A percentile compares a stretch with the other conserved stretches of the same genome.
Conservation (phyloP, 2,329 filamentous ascomycete species). For the Exutisphaerella laricina region DNA sequence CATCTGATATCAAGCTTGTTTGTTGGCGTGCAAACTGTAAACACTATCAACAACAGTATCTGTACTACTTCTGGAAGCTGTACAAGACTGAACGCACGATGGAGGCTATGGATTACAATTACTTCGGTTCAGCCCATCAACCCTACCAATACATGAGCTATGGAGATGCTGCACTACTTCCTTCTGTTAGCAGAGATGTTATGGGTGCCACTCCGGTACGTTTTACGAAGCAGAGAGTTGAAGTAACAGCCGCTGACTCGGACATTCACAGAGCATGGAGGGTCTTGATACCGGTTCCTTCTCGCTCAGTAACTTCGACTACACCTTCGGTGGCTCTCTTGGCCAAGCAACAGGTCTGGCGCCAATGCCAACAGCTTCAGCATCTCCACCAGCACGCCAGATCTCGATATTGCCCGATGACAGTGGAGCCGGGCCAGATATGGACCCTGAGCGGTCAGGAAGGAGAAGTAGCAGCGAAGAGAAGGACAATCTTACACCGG, state of each 20-base stretch:
- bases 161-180: constrained; percentile 35
- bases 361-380: constrained; percentile 21
- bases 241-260: background rate
- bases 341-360: constrained; percentile 13
- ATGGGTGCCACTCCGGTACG: constrained; percentile 35
- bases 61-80: no score
- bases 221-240: background rate
- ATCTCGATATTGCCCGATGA: constrained; percentile 31
- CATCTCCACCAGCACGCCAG: constrained; percentile 24
- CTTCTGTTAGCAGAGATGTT: constrained; percentile 35
- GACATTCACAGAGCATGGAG: constrained; percentile 24
- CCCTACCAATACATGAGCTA: constrained; percentile 44
- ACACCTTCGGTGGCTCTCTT: constrained; percentile 12
- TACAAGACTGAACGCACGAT: no score
- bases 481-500: constrained; percentile 43
- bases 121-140: constrained; percentile 42
- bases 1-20: background rate
- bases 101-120: constrained; percentile 53
- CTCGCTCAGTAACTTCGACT: constrained; percentile 8
- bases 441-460: constrained; percentile 28
- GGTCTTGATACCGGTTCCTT: constrained; percentile 22
- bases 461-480: constrained; percentile 44
- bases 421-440: constrained; percentile 38
- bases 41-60: background rate
- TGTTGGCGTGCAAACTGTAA: background rate